Base-by-base conservation (phyloP, 2,329 filamentous ascomycete genomes). In the Scytalidium lignicola region DNA sequence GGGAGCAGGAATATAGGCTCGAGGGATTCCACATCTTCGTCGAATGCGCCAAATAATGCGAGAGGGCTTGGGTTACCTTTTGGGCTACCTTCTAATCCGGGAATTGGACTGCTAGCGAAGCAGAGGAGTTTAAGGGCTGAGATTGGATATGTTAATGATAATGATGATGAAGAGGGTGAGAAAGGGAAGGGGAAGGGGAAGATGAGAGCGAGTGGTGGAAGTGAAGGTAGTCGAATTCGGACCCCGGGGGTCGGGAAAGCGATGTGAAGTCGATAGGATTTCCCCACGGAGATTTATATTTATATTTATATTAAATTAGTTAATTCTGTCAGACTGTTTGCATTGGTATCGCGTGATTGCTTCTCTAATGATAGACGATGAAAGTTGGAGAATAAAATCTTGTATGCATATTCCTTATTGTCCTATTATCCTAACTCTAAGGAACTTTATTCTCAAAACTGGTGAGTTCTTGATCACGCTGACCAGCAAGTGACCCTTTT, bases 241-340 rank as follows among this genome's bases (percentile, higher is more conserved):
- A 51, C 50, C 6, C 47, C 51, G 2, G 51, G 51, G 10, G 55
- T 57, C 9, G 53, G 55, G 19, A 55, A 52, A 49, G 55, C 53
- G 20, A 28, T 57, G 46, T 55, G 44, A 55, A 46, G 15, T 28
- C 7, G 7, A 28, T 28, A 28, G 7, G 26, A 28, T 28, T 28
- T 13, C 13, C 26, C 26, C 26, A n/a, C 32, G 12, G 32, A n/a
- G 32, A 8, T 8, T 8, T 37, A 37, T 13, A 37, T 37, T 37
- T 28, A 37, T 7, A 17, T n/a, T 5, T 4, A 7, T 37, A 8
- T 37, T 17, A 37, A 5, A 37, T 17, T 9, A 5, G 10, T 37
- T 37, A 15, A 13, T 37, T 17, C n/a, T 4, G 12, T 37, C 32
- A n/a, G 5, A n/a, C 32, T 37, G 32, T 26, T 26, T 26, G 10